Percentiles rank a stretch among this genome's conserved stretches.
Conservation (phyloP, 2,329 filamentous ascomycete genomes). For the Colletotrichum cordylinicola region DNA sequence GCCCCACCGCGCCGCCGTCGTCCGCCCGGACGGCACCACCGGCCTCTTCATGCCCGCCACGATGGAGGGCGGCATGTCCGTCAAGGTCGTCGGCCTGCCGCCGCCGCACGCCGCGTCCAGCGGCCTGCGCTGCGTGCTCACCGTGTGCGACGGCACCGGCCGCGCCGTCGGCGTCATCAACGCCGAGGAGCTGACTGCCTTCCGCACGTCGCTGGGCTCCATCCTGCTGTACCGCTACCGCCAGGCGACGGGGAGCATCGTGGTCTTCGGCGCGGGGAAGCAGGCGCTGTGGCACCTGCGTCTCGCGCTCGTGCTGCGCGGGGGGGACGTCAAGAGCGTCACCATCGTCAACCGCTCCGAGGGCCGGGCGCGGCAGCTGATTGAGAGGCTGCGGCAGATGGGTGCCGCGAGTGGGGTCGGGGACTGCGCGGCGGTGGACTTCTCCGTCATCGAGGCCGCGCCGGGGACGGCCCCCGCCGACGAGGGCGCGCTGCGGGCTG, state of each 20-base stretch:
- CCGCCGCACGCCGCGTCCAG: conserved; percentile 17
- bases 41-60: conserved; percentile 73
- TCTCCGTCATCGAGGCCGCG: conserved; percentile 10
- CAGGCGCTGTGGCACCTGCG: conserved; percentile 69
- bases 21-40: conserved; percentile 64
- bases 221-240: conserved; percentile 18
- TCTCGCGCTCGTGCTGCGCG: conserved; percentile 62
- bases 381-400: conserved; percentile 25
- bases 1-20: conserved; percentile 65
- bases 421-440: neutral
- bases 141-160: conserved; percentile 19
- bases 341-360: conserved; percentile 39
- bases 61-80: conserved; percentile 62
- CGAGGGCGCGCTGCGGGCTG: neutral
- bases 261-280: conserved; percentile 27
- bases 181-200: conserved; percentile 72
- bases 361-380: neutral
- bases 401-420: conserved; percentile 20
- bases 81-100: conserved; percentile 63
- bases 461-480: conserved; percentile 22
- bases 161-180: conserved; percentile 68
- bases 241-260: conserved; percentile 26
- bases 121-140: conserved; percentile 50
- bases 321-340: conserved; percentile 29
- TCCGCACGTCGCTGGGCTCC: conserved; percentile 65